Evolutionary conservation across 2,329 filamentous ascomycete genomes (phyloP), one percentile per base, ranked within the genome.

Genomic region (Apiospora saccharicola): DNA sequence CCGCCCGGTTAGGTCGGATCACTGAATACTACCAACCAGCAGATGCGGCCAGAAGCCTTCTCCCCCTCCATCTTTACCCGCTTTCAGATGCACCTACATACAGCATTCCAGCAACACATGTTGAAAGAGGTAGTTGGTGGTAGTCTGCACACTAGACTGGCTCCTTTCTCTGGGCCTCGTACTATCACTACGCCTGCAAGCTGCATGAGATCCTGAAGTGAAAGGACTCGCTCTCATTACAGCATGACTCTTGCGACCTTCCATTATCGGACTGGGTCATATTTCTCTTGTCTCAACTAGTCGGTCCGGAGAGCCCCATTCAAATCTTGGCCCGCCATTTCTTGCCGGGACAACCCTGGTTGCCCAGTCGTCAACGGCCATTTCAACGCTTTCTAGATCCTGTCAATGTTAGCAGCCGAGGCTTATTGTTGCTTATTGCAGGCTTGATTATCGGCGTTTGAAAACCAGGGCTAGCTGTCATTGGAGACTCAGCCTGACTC

Each of bases 241-340:
- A 49, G 34, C 67, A 69, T 69, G 67, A 69, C 67, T 69, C 67
- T 49, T 69, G 67, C 24, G 67, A 49, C 67, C 67, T 69, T 69
- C 67, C 67, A 47, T 47, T 69, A 69, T 69, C 67, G 67, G 67
- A 34, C 44, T 69, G 67, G 67, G 44, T 19, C 67, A n/a, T 34
- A 16, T 19, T 49, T 46, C 67, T 47, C 19, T n/a, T 69, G 44
- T 30, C 67, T 49, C 34, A 69, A 49, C 67, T 69, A 69, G 67
- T 69, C 67, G 67, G 67, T 49, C 67, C 67, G 67, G 67, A 46
- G 44, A 19, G 57, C 57, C 57, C 57, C 57, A 64, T 41, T 30
- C 19, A 64, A 64, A 64, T 64, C 57, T 41, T 41, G 57, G 34
- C 34, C 34, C 57, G 34, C 30, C 34, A 24, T 24, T 34, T n/a